phyloP scores from a whole-genome alignment of 2,329 filamentous ascomycete genomes.

The Monilinia polystroma region DNA sequence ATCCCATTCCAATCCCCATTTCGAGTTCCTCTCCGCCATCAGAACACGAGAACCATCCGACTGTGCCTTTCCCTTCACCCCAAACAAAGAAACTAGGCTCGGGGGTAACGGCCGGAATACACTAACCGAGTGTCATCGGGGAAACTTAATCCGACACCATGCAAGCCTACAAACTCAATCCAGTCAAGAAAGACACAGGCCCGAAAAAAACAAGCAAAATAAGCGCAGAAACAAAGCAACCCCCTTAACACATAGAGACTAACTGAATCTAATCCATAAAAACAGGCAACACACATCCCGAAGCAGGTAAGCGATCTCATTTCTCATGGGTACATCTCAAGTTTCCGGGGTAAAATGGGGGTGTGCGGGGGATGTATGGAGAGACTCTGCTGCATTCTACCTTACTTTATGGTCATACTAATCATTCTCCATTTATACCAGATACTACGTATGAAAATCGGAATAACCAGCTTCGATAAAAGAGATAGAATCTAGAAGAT shows the following conservation, averaged over 20 bases:
- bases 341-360: neutral
- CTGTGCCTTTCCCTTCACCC: too few relatives aligned
- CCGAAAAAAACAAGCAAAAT: neutral
- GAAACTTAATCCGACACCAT: too few relatives aligned
- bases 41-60: neutral
- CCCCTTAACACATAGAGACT: too few relatives aligned
- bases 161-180: neutral
- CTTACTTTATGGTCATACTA: too few relatives aligned
- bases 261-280: too few relatives aligned
- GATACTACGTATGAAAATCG: too few relatives aligned
- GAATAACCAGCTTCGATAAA: too few relatives aligned
- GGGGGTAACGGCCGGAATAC: conserved; percentile 1
- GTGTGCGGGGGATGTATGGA: neutral
- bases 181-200: neutral
- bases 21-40: neutral
- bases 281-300: too few relatives aligned
- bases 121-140: neutral
- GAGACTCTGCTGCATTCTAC: too few relatives aligned
- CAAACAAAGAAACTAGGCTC: neutral
- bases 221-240: neutral
- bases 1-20: neutral
- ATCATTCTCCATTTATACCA: too few relatives aligned
- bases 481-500: neutral
- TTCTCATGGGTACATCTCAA: neutral
- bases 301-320: too few relatives aligned